Base-by-base conservation (phyloP, 306 rosid genomes). In the Prunus campanulata region DNA sequence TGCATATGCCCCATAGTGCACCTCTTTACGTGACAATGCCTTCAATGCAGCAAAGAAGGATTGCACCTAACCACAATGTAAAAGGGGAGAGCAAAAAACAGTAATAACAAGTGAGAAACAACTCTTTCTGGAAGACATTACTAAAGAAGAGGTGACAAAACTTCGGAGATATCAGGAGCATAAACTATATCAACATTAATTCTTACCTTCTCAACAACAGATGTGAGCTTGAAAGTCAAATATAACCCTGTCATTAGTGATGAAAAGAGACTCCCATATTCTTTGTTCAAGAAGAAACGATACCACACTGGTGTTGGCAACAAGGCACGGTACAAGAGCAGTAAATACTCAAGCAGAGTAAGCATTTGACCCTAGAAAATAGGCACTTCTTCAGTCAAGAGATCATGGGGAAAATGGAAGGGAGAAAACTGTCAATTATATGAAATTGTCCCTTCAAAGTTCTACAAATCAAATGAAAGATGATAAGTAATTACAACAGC, bases 281-380 rank as follows among this genome's bases (percentile, higher is more conserved):
- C 99, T 79, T 95, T 95, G 91, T 95, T 95, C 83, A 95, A 87
- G 83, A 95, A 95, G 90, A 95, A 95, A n/a, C 97, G 97, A 76
- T 95, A 95, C 99, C 99, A 95, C 64, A 95, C 96, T 16, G 99
- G 96, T 11, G 99, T 87, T 56, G 99, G 99, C 90, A 95, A 73
- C 79, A 95, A 85, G 74, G 99, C 97, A 71, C 97, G 97, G 87
- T 95, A 95, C 74, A 95, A 85, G 74, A 95, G 86, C 66, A 95
- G 89, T 55, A 92, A 77, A 83, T 95, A 95, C 82, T 95, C 99
- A 70, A 92, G 83, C 80, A 92, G 79, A 80, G 97, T 95, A 70
- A 95, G 88, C 97, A 95, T 84, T 89, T 92, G 97, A 81, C 99
- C 99, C 99, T 95, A 85, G 39, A 75, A 48, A 72, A 79, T 47